Conservation (phyloP, 208 protist species). For the Trypanosoma theileri region DNA sequence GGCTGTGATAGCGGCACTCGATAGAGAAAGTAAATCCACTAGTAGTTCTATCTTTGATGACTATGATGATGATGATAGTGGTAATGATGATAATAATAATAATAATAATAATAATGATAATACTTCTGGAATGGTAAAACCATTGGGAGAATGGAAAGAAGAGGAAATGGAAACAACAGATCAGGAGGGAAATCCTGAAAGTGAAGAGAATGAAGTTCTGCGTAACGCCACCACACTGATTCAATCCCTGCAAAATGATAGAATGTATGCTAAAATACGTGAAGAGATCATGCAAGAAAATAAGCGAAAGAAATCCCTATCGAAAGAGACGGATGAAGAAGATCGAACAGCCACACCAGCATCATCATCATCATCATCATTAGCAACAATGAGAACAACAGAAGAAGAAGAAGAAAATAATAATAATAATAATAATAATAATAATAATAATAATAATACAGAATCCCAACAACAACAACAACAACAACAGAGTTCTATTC, state of each 20-base stretch:
- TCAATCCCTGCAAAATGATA: conserved; percentile 10
- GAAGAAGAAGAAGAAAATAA: neutral
- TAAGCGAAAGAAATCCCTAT: no score
- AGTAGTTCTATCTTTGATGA: conserved; percentile 37
- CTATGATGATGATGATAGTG: neutral
- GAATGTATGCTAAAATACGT: conserved; percentile 19
- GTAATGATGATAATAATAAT: neutral
- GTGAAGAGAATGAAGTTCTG: conserved; percentile 12
- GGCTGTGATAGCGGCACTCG: conserved; percentile 30
- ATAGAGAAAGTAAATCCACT: conserved; percentile 53
- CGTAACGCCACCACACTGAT: conserved; percentile 8
- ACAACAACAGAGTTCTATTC: neutral
- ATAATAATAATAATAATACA: neutral
- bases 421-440: neutral
- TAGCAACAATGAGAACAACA: neutral
- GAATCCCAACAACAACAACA: neutral
- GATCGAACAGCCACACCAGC: neutral
- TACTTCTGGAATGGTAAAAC: neutral
- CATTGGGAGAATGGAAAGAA: neutral
- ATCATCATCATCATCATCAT: neutral
- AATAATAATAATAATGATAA: neutral
- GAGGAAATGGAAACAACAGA: neutral
- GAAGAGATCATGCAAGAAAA: neutral
- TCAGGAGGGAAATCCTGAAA: conserved; percentile 11
- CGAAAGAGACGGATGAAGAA: no score